Evolutionary conservation across 805 yeast species (phyloP).

Genomic region (Candida vaughaniae): DNA sequence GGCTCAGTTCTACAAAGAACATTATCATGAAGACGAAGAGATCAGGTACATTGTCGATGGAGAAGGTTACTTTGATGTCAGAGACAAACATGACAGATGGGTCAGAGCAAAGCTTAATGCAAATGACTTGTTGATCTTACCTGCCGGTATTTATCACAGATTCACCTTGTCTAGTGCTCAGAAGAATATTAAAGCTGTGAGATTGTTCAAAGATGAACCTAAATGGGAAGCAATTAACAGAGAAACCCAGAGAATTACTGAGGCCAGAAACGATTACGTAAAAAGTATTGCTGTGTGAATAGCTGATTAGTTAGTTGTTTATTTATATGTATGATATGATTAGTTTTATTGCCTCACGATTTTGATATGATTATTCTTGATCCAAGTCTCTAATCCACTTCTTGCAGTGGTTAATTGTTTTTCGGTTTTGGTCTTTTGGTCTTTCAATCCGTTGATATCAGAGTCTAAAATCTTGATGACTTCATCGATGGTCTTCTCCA

Average conservation of each 20-base stretch:
- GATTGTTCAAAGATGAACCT: slow-evolving; percentile 92
- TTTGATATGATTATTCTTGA: slow-evolving; percentile 41
- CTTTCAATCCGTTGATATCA: slow-evolving; percentile 23
- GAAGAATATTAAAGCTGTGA: slow-evolving; percentile 69
- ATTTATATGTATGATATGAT: not conserved
- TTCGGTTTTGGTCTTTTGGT: slow-evolving; percentile 24
- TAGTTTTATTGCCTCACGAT: slow-evolving; percentile 26
- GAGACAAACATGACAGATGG: slow-evolving; percentile 68
- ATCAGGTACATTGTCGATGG: slow-evolving; percentile 89
- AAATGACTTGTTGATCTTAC: slow-evolving; percentile 71
- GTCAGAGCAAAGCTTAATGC: slow-evolving; percentile 63
- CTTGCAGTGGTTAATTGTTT: slow-evolving; percentile 24
- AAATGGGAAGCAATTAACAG: slow-evolving; percentile 90
- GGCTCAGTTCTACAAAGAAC: slow-evolving; percentile 74
- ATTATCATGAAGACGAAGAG: slow-evolving; percentile 95
- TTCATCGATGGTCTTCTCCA: slow-evolving; percentile 78
- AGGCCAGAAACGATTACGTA: slow-evolving; percentile 36
- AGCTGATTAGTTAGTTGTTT: slow-evolving; percentile 3
- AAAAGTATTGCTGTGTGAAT: slow-evolving; percentile 25
- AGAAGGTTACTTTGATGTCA: slow-evolving; percentile 86
- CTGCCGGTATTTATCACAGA: slow-evolving; percentile 93
- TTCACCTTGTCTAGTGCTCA: slow-evolving; percentile 66
- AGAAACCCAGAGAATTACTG: slow-evolving; percentile 40
- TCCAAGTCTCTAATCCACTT: slow-evolving; percentile 40
- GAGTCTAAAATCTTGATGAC: slow-evolving; percentile 43